Evolutionary conservation across 441 rosid genomes (phyloP), one percentile per base, ranked within the genome.

Genomic region (Metrosideros polymorpha): DNA sequence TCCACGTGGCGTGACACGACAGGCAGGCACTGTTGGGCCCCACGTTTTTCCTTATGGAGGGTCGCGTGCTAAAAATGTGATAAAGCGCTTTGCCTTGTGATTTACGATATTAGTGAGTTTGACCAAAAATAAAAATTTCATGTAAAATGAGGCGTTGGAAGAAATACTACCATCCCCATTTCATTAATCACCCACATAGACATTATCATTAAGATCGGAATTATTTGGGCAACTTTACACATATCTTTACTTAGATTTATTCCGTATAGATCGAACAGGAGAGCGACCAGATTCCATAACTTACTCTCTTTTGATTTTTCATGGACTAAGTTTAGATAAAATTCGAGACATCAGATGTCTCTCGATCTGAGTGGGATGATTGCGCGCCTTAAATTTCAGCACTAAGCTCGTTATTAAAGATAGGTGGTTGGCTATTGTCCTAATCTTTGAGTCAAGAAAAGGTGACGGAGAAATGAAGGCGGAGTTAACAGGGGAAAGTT

Each of bases 201-300:
- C 15, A 29, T 29, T 29, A 12, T 3, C 35, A 29, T 59, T 4
- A 7, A 59, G 5, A 7, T 14, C 6, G 1, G 15, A 59, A 57
- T 15, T 0, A 59, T 9, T 1, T 2, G 1, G 2, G 8, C 0
- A 19, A 66, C 9, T 19, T 22, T 32, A 56, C 1, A 3, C 5
- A 12, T 5, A 10, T 12, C 30, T 29, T 25, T 35, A 17, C 45
- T 9, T 4, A 1, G 13, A 32, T 5, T 63, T 32, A 63, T 9
- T 63, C 12, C 27, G 9, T 10, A 1, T n/a, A 9, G 30, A 0
- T 1, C 4, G 2, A 14, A 6, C 19, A 0, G 0, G 19, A 14
- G 4, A 59, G 0, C 6, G 1, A 59, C 0, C 7, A 13, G 15
- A 29, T n/a, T n/a, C 4, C 27, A 56, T 8, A 3, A 61, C 4